phyloP scores from a whole-genome alignment of 1,139 yeast genomes.

The Yamadazyma spencermartinsiae region DNA sequence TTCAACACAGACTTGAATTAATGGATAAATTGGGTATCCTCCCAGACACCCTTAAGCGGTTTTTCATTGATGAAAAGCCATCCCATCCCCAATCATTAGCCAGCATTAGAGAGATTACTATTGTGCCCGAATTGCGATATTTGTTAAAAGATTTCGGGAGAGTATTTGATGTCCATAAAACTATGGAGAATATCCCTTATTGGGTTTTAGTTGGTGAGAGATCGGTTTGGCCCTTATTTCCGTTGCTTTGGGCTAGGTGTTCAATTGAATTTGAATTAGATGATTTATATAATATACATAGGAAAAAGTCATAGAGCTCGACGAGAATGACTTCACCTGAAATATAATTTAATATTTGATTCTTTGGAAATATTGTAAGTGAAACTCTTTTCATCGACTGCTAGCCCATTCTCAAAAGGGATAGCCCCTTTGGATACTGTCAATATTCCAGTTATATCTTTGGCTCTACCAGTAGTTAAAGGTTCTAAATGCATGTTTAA shows the following conservation, averaged over 20 bases:
- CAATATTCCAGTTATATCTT: constrained; percentile 76
- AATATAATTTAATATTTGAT: constrained; percentile 43
- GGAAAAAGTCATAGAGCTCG: constrained; percentile 25
- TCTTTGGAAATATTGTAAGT: constrained; percentile 64
- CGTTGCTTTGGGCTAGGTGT: constrained; percentile 84
- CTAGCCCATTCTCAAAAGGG: constrained; percentile 21
- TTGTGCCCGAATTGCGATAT: constrained; percentile 83
- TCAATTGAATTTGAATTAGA: constrained; percentile 88
- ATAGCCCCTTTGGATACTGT: constrained; percentile 55
- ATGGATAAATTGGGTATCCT: constrained; percentile 77
- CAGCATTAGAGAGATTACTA: constrained; percentile 68
- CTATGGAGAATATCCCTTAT: constrained; percentile 73
- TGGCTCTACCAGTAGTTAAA: constrained; percentile 76
- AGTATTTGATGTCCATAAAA: constrained; percentile 72
- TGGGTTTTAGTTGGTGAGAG: constrained; percentile 92
- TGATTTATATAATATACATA: constrained; percentile 60
- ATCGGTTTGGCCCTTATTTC: constrained; percentile 90
- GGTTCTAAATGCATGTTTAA: constrained; percentile 60
- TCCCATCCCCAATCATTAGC: constrained; percentile 58
- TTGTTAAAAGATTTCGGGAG: constrained; percentile 67
- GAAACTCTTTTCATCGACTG: constrained; percentile 57
- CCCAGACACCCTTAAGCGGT: constrained; percentile 67
- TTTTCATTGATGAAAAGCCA: constrained; percentile 89
- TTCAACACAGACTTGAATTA: constrained; percentile 81
- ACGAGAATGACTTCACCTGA: constrained; percentile 26